Conservation (phyloP, 805 yeast species). For the Cyberlindnera subsufficiens region DNA sequence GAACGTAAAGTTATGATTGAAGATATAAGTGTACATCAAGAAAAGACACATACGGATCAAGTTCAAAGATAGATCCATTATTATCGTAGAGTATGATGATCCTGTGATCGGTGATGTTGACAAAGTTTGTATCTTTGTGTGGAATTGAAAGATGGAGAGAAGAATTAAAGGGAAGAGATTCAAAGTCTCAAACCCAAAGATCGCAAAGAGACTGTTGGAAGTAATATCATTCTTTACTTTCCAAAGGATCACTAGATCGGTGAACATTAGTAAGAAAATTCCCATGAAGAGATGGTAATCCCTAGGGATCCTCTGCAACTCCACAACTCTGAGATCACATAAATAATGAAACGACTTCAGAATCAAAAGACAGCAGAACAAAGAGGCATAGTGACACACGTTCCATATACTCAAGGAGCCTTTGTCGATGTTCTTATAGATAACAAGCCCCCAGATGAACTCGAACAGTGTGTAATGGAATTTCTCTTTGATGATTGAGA, state of each 20-base stretch:
- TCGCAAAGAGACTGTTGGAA: constrained; percentile 3
- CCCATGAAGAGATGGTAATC: constrained; percentile 4
- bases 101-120: no score
- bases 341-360: constrained; percentile 18
- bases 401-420: neutral
- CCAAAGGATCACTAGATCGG: constrained; percentile 4
- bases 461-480: constrained; percentile 15
- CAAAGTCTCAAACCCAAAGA: constrained; percentile 18
- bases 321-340: constrained; percentile 11
- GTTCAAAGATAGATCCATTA: constrained; percentile 9
- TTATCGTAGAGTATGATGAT: no score
- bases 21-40: constrained; percentile 12
- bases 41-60: constrained; percentile 9
- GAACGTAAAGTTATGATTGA: constrained; percentile 9
- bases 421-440: constrained; percentile 8
- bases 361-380: constrained; percentile 11
- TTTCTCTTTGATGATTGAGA: constrained; percentile 8
- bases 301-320: neutral
- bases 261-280: constrained; percentile 3
- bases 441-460: constrained; percentile 13
- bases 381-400: constrained; percentile 6
- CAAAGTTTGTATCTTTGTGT: neutral
- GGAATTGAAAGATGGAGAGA: constrained; percentile 9
- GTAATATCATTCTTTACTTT: constrained; percentile 4
- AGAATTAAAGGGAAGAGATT: constrained; percentile 14